These are phyloP conservation scores for Chamaenerion angustifolium DNA, from an alignment of 345 rosid species.

Conservation along the genomic window DNA sequence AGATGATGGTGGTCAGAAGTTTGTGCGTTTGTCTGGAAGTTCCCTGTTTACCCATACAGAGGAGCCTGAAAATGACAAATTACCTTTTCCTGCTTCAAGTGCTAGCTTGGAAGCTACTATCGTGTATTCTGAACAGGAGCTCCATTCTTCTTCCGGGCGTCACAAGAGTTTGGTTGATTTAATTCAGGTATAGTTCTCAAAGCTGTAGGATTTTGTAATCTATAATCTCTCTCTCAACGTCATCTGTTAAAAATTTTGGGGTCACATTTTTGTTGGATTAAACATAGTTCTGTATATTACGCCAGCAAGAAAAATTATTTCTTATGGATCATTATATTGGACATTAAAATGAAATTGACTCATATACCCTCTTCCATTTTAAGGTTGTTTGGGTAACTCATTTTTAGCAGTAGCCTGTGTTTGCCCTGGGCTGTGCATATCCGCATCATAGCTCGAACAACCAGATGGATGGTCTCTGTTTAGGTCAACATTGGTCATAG, in stretches of 20 bases:
- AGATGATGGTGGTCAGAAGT: slow-evolving; percentile 36
- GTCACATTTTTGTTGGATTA: background rate
- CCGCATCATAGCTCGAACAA: too few species aligned
- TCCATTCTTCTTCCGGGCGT: slow-evolving; percentile 31
- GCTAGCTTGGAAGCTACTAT: slow-evolving; percentile 10
- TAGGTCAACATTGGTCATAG: too few species aligned
- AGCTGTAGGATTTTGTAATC: background rate
- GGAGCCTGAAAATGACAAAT: slow-evolving; percentile 71
- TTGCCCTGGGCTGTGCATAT: too few species aligned
- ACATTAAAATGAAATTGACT: too few species aligned
- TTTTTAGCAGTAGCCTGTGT: too few species aligned
- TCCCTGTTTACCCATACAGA: slow-evolving; percentile 64
- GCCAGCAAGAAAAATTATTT: too few species aligned
- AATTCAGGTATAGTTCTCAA: slow-evolving; percentile 47
- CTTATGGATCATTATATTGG: too few species aligned
- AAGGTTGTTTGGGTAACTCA: too few species aligned
- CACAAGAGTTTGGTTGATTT: slow-evolving; percentile 85
- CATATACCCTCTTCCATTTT: too few species aligned
- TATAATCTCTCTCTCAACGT: too few species aligned
- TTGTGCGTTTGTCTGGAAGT: slow-evolving; percentile 29
- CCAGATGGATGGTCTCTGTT: too few species aligned
- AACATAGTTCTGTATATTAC: background rate
- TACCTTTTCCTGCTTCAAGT: slow-evolving; percentile 19
- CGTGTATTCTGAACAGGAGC: slow-evolving; percentile 17
- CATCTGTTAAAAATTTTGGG: too few species aligned